These are phyloP conservation scores for Casuarina cunninghamiana DNA, from an alignment of 306 rosid genomes.

Conservation along the genomic window DNA sequence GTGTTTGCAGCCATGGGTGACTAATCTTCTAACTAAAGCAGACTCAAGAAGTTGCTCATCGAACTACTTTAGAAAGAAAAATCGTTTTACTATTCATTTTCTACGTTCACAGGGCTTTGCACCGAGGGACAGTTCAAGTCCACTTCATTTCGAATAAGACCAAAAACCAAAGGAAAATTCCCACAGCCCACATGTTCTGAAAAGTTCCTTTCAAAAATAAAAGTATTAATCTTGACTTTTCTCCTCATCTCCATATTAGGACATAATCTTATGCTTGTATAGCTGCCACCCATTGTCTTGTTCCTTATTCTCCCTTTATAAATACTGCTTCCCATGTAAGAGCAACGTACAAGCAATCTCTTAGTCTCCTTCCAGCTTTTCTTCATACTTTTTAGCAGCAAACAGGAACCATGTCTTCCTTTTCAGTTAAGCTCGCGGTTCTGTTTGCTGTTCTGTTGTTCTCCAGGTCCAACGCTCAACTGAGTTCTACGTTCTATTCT, in stretches of 20 bases:
- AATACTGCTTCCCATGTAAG: not conserved
- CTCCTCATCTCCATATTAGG: not conserved
- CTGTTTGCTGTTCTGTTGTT: conserved; percentile 3
- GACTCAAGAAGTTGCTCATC: no score
- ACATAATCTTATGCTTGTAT: not conserved
- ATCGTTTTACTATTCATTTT: no score
- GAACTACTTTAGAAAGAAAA: no score
- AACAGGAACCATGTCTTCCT: not conserved
- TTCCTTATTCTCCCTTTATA: not conserved
- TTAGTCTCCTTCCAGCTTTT: no score
- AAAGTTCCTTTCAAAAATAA: no score
- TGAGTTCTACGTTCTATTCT: conserved; percentile 24
- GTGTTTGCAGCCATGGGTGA: no score
- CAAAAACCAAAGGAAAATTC: no score
- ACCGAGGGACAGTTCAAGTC: no score
- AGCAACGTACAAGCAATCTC: not conserved
- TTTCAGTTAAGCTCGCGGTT: not conserved
- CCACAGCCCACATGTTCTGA: no score
- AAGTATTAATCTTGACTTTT: not conserved
- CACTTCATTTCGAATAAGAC: no score
- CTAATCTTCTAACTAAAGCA: no score
- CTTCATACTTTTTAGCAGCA: not conserved
- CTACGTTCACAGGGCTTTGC: no score
- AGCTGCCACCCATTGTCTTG: not conserved
- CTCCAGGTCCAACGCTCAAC: conserved; percentile 26